A percentile compares a stretch with the other conserved stretches of the same genome.
These are phyloP conservation scores for Torulaspora indica DNA, from an alignment of 805 yeast species.

Conservation along the genomic window DNA sequence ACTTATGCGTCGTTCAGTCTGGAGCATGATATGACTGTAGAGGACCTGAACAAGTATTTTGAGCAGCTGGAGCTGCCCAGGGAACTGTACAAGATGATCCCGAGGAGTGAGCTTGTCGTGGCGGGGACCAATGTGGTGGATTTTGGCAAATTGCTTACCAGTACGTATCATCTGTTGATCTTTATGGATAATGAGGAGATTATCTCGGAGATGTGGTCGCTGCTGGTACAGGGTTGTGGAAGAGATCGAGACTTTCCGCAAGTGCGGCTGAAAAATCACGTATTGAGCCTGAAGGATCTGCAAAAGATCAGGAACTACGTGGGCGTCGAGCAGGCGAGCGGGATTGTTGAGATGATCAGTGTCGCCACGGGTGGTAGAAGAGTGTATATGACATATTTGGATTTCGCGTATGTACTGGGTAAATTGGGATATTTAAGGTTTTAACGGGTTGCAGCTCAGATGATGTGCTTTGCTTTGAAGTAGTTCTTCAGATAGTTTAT, in stretches of 20 bases:
- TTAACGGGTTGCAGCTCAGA: conserved; percentile 35
- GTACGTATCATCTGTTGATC: conserved; percentile 41
- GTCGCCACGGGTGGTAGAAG: conserved; percentile 40
- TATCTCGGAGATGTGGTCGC: conserved; percentile 42
- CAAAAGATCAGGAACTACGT: conserved; percentile 33
- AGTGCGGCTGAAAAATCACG: conserved; percentile 20
- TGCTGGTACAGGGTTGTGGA: conserved; percentile 33
- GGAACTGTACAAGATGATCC: conserved; percentile 31
- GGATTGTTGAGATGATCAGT: conserved; percentile 45
- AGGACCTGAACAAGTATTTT: conserved; percentile 33
- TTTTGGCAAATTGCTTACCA: conserved; percentile 42
- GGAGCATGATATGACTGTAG: conserved; percentile 39
- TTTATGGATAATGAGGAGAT: conserved; percentile 37
- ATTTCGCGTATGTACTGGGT: conserved; percentile 47
- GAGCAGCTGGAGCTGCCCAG: conserved; percentile 33
- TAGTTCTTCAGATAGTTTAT: conserved; percentile 85
- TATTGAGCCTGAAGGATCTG: conserved; percentile 39
- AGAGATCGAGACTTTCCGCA: conserved; percentile 22
- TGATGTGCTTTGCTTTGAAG: conserved; percentile 80
- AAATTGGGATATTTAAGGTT: conserved; percentile 41
- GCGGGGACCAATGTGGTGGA: conserved; percentile 45
- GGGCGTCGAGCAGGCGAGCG: conserved; percentile 32
- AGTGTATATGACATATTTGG: conserved; percentile 39
- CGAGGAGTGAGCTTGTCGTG: conserved; percentile 32
- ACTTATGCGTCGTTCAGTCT: conserved; percentile 41